A percentile compares a stretch with the other conserved stretches of the same genome.
phyloP scores from a whole-genome alignment of 192 early-diverging fungal species.

The Coemansia sp. region DNA sequence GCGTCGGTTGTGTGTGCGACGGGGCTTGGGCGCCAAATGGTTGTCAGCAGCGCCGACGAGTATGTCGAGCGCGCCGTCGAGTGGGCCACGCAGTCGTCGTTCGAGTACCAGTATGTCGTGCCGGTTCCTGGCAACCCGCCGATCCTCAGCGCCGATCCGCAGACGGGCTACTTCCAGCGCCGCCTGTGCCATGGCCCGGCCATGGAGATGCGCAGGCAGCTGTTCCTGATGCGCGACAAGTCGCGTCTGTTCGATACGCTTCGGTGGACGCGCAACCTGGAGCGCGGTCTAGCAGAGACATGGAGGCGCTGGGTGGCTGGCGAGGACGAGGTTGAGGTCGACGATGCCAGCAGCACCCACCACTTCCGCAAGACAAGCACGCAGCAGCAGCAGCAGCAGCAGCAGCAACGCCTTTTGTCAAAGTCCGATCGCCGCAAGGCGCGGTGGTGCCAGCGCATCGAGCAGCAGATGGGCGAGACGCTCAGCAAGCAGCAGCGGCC shows the following conservation, averaged over 20 bases:
- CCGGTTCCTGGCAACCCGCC: constrained; percentile 8
- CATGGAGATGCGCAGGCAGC: constrained; percentile 65
- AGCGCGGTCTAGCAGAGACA: constrained; percentile 69
- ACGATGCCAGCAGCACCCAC: background rate
- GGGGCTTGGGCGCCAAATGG: constrained; percentile 70
- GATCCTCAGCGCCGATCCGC: constrained; percentile 38
- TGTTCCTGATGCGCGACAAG: constrained; percentile 81
- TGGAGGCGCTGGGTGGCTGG: constrained; percentile 71
- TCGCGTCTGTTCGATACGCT: constrained; percentile 86
- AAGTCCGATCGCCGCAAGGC: constrained; percentile 13
- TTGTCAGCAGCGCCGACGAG: constrained; percentile 63
- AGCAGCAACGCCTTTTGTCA: background rate
- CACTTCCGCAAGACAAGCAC: background rate
- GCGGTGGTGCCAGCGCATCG: constrained; percentile 35
- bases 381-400: background rate
- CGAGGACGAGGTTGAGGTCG: constrained; percentile 36
- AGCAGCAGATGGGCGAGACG: constrained; percentile 24
- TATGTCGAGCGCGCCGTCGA: constrained; percentile 71
- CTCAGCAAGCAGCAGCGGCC: background rate
- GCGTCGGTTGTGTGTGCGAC: constrained; percentile 85
- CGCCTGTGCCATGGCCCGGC: constrained; percentile 48
- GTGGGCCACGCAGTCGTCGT: constrained; percentile 56
- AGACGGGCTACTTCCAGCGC: constrained; percentile 33
- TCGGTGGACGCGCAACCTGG: constrained; percentile 83
- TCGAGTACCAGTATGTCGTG: constrained; percentile 27